These are phyloP conservation scores for Mortierella sp. DNA, from an alignment of 371 early-diverging fungal species.

Conservation along the genomic window DNA sequence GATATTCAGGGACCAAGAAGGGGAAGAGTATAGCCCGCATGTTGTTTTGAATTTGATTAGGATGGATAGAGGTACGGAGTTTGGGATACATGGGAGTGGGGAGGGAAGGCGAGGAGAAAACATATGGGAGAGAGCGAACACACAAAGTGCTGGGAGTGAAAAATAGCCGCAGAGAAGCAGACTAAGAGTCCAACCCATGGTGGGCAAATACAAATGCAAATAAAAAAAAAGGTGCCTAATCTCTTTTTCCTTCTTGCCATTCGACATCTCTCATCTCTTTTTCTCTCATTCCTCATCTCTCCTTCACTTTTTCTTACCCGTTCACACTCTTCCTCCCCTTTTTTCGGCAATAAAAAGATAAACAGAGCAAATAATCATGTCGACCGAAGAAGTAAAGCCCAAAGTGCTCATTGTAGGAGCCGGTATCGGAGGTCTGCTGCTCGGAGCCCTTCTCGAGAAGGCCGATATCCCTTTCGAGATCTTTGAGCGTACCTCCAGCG, in stretches of 20 bases:
- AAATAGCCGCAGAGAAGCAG: neutral
- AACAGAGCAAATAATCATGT: neutral
- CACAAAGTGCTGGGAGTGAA: neutral
- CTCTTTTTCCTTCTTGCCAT: neutral
- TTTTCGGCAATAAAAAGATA: too few species aligned
- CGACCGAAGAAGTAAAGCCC: neutral
- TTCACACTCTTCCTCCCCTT: neutral
- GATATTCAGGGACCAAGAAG: neutral
- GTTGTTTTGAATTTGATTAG: neutral
- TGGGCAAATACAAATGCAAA: neutral
- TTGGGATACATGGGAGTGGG: neutral
- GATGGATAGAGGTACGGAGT: neutral
- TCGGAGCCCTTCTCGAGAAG: slow-evolving; percentile 11
- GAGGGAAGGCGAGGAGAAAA: neutral
- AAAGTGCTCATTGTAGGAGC: slow-evolving; percentile 14
- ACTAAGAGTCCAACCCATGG: neutral
- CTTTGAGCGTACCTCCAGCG: slow-evolving; percentile 11
- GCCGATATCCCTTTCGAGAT: neutral
- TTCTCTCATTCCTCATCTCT: neutral
- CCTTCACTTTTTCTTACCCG: neutral
- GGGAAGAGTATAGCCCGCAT: neutral
- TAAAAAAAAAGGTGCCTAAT: neutral
- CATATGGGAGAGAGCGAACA: neutral
- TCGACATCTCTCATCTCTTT: neutral
- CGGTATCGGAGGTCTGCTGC: slow-evolving; percentile 4